Base-by-base conservation (phyloP, 306 rosid genomes). In the Vigna unguiculata region DNA sequence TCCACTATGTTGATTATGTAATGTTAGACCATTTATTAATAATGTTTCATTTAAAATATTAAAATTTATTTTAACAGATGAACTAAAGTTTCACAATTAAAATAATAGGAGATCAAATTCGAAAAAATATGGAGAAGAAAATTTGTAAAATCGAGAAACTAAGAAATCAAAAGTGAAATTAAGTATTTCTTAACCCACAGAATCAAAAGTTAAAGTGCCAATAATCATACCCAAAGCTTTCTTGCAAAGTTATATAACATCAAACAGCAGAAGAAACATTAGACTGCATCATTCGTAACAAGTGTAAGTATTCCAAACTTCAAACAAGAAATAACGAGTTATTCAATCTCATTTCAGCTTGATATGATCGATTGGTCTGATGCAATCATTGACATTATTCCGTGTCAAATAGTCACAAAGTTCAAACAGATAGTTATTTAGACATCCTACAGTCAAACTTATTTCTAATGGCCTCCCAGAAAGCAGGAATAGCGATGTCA, bases 391-490 rank as follows among this genome's bases (percentile, higher is more conserved):
- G 67, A 53, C 66, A 71, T 43, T 43, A 15, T 21, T 60, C 48
- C 19, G 13, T 25, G 65, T 63, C 78, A 22, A 16, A 19, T 6
- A 1, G 38, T 51, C 45, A 22, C 49, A 24, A 74, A 70, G 53
- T 57, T 79, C 30, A 81, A 76, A 65, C 67, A 72, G 34, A 66
- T 38, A 47, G 58, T 79, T 77, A 46, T 62, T 82, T 84, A 40
- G 79, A 62, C 72, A 72, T 15, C 32, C 63, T 75, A 9, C n/a
- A 10, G 32, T 88, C 90, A 79, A 82, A 85, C 80, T 89, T 92
- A 69, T 57, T 81, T 87, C 87, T 84, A 63, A 95, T 89, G 36
- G 97, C 96, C 43, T 86, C 89, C 98, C 97, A 92, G 78, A 95
- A 89, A 8, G 93, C 90, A 45, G 97, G 98, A 28, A 92, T 86